Evolutionary conservation across 345 rosid species (phyloP), one percentile per base, ranked within the genome.

Genomic region (Gynandropsis gynandra): DNA sequence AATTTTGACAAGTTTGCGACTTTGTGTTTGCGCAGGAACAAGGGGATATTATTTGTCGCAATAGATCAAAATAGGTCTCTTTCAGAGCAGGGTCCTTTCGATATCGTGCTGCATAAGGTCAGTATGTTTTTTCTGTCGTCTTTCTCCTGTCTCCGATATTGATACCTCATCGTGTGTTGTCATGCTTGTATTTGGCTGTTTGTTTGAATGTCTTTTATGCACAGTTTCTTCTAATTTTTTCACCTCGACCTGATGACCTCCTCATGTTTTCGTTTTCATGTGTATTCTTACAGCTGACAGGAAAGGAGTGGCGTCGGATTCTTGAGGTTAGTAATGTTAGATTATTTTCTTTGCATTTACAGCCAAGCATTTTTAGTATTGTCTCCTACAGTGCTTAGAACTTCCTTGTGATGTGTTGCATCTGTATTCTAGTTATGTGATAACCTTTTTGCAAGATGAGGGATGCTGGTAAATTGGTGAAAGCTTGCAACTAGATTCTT

Each of bases 71-170:
- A 50, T 57, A 72, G 72, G 55, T 71, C 92, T 12, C 87, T 83
- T 50, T 74, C 82, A n/a, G 92, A 83, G 35, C 92, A 83, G 66
- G 93, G 93, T 18, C 93, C 87, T 64, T 83, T 83, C 59, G 93
- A 83, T 63, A 73, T 83, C 60, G 83, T 83, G 32, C 54, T 83
- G 72, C 87, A 83, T 29, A 83, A 83, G 93, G 93, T 83, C 62
- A 16, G 68, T 39, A 12, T 24, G 29, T 24, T 24, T 2, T 24
- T 24, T 24, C 5, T 24, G 2, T 24, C n/a, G n/a, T 24, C 29
- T 24, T 5, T 24, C 29, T 24, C 29, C 29, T 24, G 29, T 24
- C 5, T 5, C 5, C 5, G 29, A 5, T 24, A 24, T 24, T 24
- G 29, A 24, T 24, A 24, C 29, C 29, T 24, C 29, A 24, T 24